A percentile compares a stretch with the other conserved stretches of the same genome.
These are phyloP conservation scores for Cystobasidium pallidum DNA, from an alignment of 1,284 basidiomycete genomes.

Conservation along the genomic window DNA sequence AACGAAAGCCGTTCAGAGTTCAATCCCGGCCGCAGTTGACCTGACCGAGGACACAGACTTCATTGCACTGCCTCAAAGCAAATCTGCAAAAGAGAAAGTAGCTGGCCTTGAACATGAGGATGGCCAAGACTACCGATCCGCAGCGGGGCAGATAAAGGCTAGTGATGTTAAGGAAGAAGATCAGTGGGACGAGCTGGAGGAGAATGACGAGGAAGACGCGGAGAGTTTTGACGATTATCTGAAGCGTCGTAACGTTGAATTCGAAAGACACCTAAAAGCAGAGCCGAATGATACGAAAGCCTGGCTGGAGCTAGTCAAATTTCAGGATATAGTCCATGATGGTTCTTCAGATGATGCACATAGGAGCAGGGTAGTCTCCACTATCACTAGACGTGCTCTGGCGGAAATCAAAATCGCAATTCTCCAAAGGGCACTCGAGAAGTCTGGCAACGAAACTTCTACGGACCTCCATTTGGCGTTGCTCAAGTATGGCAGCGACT, in stretches of 20 bases:
- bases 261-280: slow-evolving; percentile 64
- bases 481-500: slow-evolving; percentile 41
- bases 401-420: slow-evolving; percentile 69
- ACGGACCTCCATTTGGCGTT: slow-evolving; percentile 65
- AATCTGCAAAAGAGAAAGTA: slow-evolving; percentile 39
- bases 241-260: slow-evolving; percentile 63
- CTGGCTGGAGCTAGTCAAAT: slow-evolving; percentile 69
- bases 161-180: slow-evolving; percentile 44
- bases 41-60: slow-evolving; percentile 27
- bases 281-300: slow-evolving; percentile 63
- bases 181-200: slow-evolving; percentile 44
- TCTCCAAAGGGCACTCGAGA: slow-evolving; percentile 66
- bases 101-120: slow-evolving; percentile 50
- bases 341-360: slow-evolving; percentile 2
- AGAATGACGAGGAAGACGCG: slow-evolving; percentile 47
- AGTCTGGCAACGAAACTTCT: slow-evolving; percentile 63
- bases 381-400: slow-evolving; percentile 69
- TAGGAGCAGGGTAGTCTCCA: slow-evolving; percentile 50
- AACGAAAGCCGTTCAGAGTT: slow-evolving; percentile 43
- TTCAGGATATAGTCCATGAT: slow-evolving; percentile 49
- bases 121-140: slow-evolving; percentile 51
- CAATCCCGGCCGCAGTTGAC: slow-evolving; percentile 43
- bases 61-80: background rate
- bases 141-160: slow-evolving; percentile 48
- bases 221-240: slow-evolving; percentile 61